Percentiles rank a stretch among this genome's conserved stretches.
Evolutionary conservation across 73 alveolate species (phyloP).

Genomic region (Breviolum minutum): DNA sequence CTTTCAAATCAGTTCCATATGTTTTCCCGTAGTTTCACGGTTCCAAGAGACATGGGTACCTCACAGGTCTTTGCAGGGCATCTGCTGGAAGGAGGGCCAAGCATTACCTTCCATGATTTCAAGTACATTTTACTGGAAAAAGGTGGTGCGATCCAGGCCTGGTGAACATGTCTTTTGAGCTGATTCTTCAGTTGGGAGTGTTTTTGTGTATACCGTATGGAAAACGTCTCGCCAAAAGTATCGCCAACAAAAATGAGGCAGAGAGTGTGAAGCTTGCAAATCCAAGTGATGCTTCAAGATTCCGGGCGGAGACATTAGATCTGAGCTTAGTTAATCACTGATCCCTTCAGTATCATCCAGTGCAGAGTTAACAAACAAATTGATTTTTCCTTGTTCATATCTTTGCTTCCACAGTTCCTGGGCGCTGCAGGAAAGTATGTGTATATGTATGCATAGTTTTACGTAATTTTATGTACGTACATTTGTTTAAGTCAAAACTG

Average conservation of each 20-base stretch:
- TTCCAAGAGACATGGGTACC: not conserved
- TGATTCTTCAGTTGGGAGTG: not conserved
- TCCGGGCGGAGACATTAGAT: constrained; percentile 26
- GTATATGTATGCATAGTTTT: no score
- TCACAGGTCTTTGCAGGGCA: constrained; percentile 62
- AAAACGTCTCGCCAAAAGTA: no score
- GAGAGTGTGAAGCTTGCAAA: constrained; percentile 46
- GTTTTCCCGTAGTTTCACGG: no score
- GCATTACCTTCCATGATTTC: constrained; percentile 10
- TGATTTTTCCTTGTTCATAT: no score
- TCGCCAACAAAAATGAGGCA: no score
- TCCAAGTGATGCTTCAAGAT: constrained; percentile 37
- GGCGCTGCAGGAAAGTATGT: no score
- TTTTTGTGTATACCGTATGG: no score
- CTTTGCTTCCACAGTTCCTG: no score
- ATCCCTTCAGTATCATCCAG: not conserved
- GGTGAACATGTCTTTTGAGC: not conserved
- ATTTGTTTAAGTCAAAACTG: no score
- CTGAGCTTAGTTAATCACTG: not conserved
- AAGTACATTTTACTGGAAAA: constrained; percentile 10
- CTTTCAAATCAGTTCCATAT: no score
- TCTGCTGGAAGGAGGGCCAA: constrained; percentile 54
- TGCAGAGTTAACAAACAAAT: no score
- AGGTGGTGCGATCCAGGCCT: constrained; percentile 38
- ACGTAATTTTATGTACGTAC: no score